Percentiles rank a stretch among this genome's conserved stretches.
Evolutionary conservation across 345 rosid genomes (phyloP).

Genomic region (Acer yangbiense): DNA sequence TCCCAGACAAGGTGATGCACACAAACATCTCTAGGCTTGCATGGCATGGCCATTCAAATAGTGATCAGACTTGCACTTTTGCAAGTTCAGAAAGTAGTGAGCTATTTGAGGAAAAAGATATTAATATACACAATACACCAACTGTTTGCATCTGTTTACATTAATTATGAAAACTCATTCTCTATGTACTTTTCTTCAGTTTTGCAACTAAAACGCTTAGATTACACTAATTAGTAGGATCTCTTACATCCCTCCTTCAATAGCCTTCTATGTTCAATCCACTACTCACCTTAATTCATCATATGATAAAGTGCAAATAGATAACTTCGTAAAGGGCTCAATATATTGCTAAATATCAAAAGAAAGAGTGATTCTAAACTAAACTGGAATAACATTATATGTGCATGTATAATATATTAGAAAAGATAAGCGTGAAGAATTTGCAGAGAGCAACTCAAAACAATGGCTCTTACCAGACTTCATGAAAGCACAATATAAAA

Average conservation of each 20-base stretch:
- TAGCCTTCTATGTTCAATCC: neutral
- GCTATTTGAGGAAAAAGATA: neutral
- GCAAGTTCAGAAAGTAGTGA: neutral
- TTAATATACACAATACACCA: neutral
- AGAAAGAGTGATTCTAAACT: neutral
- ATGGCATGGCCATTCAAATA: neutral
- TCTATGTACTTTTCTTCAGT: neutral
- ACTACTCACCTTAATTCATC: neutral
- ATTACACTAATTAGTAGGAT: neutral
- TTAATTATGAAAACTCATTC: neutral
- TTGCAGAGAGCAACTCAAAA: neutral
- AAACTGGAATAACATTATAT: neutral
- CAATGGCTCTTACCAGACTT: neutral
- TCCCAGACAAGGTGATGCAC: neutral
- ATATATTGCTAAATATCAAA: neutral
- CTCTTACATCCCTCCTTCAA: neutral
- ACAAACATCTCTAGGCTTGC: neutral
- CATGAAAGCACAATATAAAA: neutral
- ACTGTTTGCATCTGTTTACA: neutral
- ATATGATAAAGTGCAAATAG: neutral
- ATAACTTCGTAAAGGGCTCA: no score
- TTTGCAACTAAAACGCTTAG: neutral
- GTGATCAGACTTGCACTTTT: neutral
- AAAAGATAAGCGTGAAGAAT: neutral
- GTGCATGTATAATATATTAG: neutral